Evolutionary conservation across 2,329 filamentous ascomycete genomes (phyloP).

Genomic region (Myriosclerotinia duriaeana): DNA sequence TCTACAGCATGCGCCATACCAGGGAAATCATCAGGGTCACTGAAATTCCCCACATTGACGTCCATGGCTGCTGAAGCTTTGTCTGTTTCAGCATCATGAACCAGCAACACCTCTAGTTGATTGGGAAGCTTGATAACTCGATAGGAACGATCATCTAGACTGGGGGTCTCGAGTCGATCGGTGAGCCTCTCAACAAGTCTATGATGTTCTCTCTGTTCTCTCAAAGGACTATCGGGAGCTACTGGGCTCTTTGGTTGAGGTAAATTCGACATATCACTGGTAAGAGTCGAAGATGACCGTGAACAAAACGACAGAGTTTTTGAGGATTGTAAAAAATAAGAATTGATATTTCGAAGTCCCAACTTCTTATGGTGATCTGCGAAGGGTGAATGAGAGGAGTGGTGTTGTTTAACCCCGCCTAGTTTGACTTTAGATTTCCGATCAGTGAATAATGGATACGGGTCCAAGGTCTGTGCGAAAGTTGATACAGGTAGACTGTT

Average conservation of each 20-base stretch:
- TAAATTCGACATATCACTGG: conserved; percentile 37
- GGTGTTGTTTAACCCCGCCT: conserved; percentile 14
- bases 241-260: conserved; percentile 40
- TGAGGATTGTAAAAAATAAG: conserved; percentile 3
- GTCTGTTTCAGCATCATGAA: conserved; percentile 92
- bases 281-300: neutral
- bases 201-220: conserved; percentile 36
- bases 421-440: conserved; percentile 14
- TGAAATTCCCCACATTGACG: conserved; percentile 94
- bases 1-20: conserved; percentile 93
- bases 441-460: conserved; percentile 17
- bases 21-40: conserved; percentile 84
- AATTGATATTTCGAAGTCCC: conserved; percentile 2
- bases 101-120: conserved; percentile 83
- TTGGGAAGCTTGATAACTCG: conserved; percentile 86
- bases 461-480: conserved; percentile 22
- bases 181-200: conserved; percentile 50
- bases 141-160: conserved; percentile 82
- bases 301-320: neutral
- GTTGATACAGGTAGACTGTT: conserved; percentile 5
- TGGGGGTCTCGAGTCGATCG: conserved; percentile 76
- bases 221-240: conserved; percentile 35
- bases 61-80: conserved; percentile 95
- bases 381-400: conserved; percentile 6
- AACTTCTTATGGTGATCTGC: conserved; percentile 1